Percentiles rank a stretch among this genome's conserved stretches.
These are phyloP conservation scores for Coemansia sp. DNA, from an alignment of 192 early-diverging fungal genomes.

Conservation along the genomic window DNA sequence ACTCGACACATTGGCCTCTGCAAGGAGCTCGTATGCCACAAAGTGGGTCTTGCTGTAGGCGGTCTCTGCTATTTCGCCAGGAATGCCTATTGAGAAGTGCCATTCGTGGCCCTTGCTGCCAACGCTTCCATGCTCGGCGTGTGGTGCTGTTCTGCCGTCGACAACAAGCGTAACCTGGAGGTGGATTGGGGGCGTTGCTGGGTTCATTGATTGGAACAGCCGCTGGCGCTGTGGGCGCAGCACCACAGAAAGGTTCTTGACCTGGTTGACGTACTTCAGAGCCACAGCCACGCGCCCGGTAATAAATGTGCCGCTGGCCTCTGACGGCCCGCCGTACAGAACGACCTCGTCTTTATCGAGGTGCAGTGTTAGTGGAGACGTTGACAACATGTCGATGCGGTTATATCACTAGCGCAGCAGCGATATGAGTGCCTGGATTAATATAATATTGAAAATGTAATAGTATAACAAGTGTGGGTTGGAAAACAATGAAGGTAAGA, in stretches of 20 bases:
- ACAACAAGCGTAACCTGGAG: slow-evolving; percentile 22
- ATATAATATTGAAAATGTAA: neutral
- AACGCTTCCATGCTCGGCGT: slow-evolving; percentile 12
- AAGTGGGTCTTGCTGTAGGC: slow-evolving; percentile 20
- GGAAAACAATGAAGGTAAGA: neutral
- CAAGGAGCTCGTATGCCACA: slow-evolving; percentile 47
- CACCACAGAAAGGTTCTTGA: slow-evolving; percentile 27
- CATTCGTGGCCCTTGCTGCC: slow-evolving; percentile 29
- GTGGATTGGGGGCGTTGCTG: slow-evolving; percentile 18
- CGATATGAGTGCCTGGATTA: neutral
- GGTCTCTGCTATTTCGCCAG: slow-evolving; percentile 37
- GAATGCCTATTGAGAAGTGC: slow-evolving; percentile 34
- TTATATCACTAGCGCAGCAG: neutral
- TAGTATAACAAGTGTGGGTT: neutral
- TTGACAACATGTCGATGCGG: slow-evolving; percentile 18
- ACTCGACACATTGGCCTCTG: slow-evolving; percentile 22
- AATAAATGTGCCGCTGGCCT: slow-evolving; percentile 27
- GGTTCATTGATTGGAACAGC: slow-evolving; percentile 34
- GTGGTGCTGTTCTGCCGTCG: slow-evolving; percentile 17
- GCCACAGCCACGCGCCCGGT: slow-evolving; percentile 38
- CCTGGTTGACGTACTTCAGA: slow-evolving; percentile 13
- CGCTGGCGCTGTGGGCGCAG: slow-evolving; percentile 39
- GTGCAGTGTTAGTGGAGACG: slow-evolving; percentile 17
- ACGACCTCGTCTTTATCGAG: slow-evolving; percentile 32
- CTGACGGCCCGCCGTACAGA: slow-evolving; percentile 39